These are phyloP conservation scores for Leptomonas pyrrhocoris DNA, from an alignment of 208 protist species.

Conservation along the genomic window DNA sequence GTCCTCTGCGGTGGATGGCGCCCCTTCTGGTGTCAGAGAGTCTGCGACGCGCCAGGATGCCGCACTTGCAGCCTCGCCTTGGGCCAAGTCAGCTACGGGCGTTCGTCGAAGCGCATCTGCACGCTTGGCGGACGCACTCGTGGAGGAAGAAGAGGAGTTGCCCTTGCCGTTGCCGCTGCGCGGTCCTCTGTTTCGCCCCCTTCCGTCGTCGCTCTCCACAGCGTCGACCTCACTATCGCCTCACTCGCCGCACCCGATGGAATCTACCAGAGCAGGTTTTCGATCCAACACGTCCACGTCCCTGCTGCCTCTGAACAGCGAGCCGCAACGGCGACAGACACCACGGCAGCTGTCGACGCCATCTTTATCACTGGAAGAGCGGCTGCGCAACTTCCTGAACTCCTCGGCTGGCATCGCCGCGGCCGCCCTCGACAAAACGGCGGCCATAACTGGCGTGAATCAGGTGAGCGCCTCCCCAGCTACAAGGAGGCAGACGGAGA, in stretches of 20 bases:
- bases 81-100: background rate
- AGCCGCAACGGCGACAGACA: background rate
- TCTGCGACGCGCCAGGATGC: background rate
- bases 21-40: background rate
- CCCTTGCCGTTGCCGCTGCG: slow-evolving; percentile 25
- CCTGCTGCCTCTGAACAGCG: background rate
- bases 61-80: background rate
- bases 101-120: slow-evolving; percentile 8
- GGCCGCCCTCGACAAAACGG: background rate
- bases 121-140: background rate
- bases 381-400: background rate
- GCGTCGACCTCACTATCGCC: slow-evolving; percentile 10
- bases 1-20: background rate
- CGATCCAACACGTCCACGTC: background rate
- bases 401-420: background rate
- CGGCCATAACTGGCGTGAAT: background rate
- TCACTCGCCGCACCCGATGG: background rate
- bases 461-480: background rate
- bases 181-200: slow-evolving; percentile 19
- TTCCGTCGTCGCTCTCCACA: background rate
- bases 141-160: slow-evolving; percentile 3
- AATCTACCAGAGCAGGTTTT: background rate
- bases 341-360: background rate
- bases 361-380: slow-evolving; percentile 8
- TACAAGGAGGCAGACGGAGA: background rate